Base-by-base conservation (phyloP, 345 rosid genomes). In the Citrus inodora region DNA sequence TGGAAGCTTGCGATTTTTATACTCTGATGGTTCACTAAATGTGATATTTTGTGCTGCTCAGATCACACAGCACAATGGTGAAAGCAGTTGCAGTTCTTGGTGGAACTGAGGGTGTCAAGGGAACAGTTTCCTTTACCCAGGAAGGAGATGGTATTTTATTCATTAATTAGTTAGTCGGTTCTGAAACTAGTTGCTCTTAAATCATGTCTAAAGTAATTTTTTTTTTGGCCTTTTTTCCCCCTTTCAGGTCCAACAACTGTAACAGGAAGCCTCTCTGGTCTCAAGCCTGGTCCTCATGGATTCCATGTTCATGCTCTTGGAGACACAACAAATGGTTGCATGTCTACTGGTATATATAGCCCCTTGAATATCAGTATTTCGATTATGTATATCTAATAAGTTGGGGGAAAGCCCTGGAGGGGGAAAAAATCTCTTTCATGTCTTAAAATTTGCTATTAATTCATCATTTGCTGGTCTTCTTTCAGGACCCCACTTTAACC, bases 401-500 rank as follows among this genome's bases (percentile, higher is more conserved):
- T 46, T 46, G 0, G 37, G 55, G 38, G 4, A 7, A 1, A 37
- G 9, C 17, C 1, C 11, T 17, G 10, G 70, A 27, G 28, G 0
- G 30, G 30, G 2, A 25, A 25, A 25, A 25, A 25, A 25, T 25
- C 25, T 25, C 25, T 25, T 25, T 25, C 25, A 25, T 25, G 25
- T 25, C 25, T 25, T 25, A 25, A 17, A 14, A 40, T 62, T 53
- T 70, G 14, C 56, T 24, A 3, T 4, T 7, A 8, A 58, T 68
- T 19, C 16, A 76, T 64, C 46, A 30, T 75, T 30, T 51, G 70
- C 7, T 62, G 37, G 42, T 76, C 63, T 76, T 14, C 69, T 77
- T 87, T 62, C 76, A 94, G 99, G 99, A 46, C 97, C 97, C 1
- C 98, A 94, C 79, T 96, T 87, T 70, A 94, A 96, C 85, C 99